A percentile compares a stretch with the other conserved stretches of the same genome.
Conservation (phyloP, 306 rosid genomes). For the Medicago lupulina region DNA sequence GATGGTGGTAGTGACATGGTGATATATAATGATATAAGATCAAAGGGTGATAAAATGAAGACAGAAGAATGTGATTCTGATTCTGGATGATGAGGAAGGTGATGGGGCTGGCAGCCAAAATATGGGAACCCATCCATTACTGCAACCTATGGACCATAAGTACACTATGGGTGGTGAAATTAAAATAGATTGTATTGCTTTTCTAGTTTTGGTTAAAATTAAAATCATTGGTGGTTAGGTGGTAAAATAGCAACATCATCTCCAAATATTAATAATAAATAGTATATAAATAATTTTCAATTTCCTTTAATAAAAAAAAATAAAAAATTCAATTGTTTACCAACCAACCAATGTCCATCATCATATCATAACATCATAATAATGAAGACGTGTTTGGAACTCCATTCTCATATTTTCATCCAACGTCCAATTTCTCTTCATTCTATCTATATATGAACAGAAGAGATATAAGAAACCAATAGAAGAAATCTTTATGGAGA, state of each 20-base stretch:
- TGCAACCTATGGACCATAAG: constrained; percentile 12
- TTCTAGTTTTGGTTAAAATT: neutral
- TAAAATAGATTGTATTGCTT: no score
- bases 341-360: neutral
- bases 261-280: neutral
- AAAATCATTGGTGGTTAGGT: constrained; percentile 33
- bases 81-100: neutral
- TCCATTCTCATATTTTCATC: neutral
- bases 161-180: neutral
- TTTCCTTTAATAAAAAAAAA: no score
- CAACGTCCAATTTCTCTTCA: neutral
- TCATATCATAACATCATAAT: neutral
- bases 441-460: neutral
- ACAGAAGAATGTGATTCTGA: neutral
- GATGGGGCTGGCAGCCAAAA: constrained; percentile 17
- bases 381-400: neutral
- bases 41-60: constrained; percentile 3
- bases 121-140: constrained; percentile 34
- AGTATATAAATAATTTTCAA: neutral
- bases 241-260: neutral
- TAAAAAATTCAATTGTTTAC: constrained; percentile 1
- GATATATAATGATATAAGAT: neutral
- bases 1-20: neutral
- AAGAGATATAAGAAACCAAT: neutral
- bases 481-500: constrained; percentile 1